Evolutionary conservation across 192 early-diverging fungal genomes (phyloP).

Genomic region (Rhizoclosmatium sp.): DNA sequence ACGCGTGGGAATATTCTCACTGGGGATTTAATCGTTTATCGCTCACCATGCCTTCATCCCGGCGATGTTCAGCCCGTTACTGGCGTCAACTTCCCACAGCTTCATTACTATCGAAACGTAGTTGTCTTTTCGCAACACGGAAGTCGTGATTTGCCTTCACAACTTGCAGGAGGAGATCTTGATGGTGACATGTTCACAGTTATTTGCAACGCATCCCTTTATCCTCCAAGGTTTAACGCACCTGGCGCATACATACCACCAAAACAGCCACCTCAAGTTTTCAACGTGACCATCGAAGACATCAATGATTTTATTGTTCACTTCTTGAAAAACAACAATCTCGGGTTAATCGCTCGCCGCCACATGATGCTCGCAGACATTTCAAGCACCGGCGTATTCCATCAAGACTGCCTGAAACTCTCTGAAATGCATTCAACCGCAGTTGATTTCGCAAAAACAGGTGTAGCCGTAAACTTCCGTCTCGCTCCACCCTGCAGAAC

Average conservation of each 20-base stretch:
- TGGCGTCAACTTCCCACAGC: conserved; percentile 40
- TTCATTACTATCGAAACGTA: conserved; percentile 62
- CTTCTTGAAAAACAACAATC: conserved; percentile 23
- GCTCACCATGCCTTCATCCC: conserved; percentile 48
- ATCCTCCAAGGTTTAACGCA: no score
- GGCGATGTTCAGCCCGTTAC: conserved; percentile 51
- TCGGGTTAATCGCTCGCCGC: conserved; percentile 23
- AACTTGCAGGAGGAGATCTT: conserved; percentile 83
- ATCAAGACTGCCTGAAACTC: conserved; percentile 23
- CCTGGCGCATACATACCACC: no score
- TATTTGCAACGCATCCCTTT: not conserved
- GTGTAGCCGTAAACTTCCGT: conserved; percentile 55
- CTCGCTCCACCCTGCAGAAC: conserved; percentile 46
- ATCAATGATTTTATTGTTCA: conserved; percentile 29
- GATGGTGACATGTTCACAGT: conserved; percentile 76
- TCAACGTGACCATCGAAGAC: conserved; percentile 33
- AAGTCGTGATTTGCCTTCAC: conserved; percentile 71
- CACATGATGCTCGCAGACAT: conserved; percentile 31
- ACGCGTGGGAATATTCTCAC: conserved; percentile 50
- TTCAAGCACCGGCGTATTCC: conserved; percentile 5
- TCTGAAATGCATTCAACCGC: conserved; percentile 64
- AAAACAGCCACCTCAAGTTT: not conserved
- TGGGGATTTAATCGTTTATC: conserved; percentile 40
- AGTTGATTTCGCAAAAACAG: conserved; percentile 75
- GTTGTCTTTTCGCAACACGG: conserved; percentile 78